Evolutionary conservation across 225 moss, liverwort and hornwort species (phyloP).

Genomic region (Rhytidiadelphus loreus): DNA sequence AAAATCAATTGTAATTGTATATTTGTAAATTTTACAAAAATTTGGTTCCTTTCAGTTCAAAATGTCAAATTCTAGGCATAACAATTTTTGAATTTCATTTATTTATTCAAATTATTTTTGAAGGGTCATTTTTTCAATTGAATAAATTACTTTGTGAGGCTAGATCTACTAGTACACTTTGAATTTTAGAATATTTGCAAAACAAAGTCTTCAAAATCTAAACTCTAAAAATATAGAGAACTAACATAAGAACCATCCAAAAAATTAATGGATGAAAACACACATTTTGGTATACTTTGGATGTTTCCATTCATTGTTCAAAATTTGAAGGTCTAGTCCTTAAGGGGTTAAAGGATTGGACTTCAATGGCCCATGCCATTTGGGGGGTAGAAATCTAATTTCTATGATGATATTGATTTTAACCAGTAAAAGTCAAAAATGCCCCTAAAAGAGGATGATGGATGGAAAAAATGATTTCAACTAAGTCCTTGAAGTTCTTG

Average conservation of each 20-base stretch:
- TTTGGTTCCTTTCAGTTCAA: no score
- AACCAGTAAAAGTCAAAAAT: not conserved
- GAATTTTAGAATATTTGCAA: not conserved
- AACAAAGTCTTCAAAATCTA: not conserved
- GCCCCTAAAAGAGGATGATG: no score
- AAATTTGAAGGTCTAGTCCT: not conserved
- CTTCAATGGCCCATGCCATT: not conserved
- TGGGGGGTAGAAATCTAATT: not conserved
- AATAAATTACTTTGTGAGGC: fast-evolving
- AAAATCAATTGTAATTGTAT: not conserved
- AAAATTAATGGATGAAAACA: not conserved
- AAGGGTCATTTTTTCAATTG: not conserved
- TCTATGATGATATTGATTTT: not conserved
- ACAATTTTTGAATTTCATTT: no score
- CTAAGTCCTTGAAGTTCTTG: no score
- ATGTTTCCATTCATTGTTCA: fast-evolving
- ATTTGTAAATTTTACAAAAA: not conserved
- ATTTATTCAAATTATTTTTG: not conserved
- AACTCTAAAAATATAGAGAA: fast-evolving
- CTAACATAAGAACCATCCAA: fast-evolving
- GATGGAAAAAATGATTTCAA: no score
- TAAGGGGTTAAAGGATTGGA: not conserved
- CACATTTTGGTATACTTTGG: not conserved
- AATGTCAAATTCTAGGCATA: not conserved
- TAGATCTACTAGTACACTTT: not conserved